Evolutionary conservation across 331 rosid species (phyloP), one percentile per base, ranked within the genome.

Genomic region (Erythrophleum ivorense): DNA sequence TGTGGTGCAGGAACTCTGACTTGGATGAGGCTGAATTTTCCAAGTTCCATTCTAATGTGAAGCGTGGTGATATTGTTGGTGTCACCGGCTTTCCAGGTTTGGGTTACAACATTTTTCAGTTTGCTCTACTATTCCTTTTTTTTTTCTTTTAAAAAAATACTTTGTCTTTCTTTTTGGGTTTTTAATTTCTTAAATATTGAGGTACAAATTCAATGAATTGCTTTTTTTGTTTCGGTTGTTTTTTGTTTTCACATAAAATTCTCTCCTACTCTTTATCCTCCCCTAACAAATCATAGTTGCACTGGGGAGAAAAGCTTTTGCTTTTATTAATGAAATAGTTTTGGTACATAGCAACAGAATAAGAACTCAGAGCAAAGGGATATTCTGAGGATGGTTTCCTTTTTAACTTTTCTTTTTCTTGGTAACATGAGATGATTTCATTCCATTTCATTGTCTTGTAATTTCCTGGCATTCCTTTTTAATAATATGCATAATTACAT

Each of bases 31-130:
- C 84, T 53, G 98, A 84, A 83, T 95, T 95, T 89, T 88, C 89
- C 49, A 88, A 68, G 76, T 88, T 93, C 81, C 97, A 95, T 85
- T 80, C 97, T 63, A 90, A 77, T 84, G 98, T 91, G 64, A 95
- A 91, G 91, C 94, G 97, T 75, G 98, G 98, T 75, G 98, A 95
- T 85, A 87, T 91, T 70, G 98, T 95, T 80, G 98, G 98, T 64
- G 80, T 95, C 64, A 78, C 83, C 38, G 98, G 97, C 66, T 95
- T 95, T 89, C 97, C 97, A 89, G 97, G 98, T 95, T 75, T 52
- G 91, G 24, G 50, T 50, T 84, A 64, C 69, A 65, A 63, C 55
- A 63, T 29, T 54, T 73, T 72, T 60, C 33, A 29, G 65, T 49
- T 55, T 68, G 63, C 29, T 52, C 59, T 76, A 54, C 4, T 60